Evolutionary conservation across 164 flowering plant species (phyloP).

Genomic region (Magnolia sinica): DNA sequence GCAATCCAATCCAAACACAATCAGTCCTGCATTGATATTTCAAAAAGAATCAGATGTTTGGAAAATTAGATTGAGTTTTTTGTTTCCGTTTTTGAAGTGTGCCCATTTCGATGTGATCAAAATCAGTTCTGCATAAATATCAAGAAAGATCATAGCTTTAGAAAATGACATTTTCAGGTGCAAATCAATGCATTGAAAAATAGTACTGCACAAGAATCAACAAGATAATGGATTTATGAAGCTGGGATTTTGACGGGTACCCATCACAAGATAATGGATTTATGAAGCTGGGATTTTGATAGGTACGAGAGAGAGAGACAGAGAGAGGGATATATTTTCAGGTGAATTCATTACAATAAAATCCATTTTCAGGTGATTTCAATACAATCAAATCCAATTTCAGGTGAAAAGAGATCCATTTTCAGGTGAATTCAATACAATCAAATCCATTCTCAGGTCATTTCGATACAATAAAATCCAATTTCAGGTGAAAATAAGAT

Average conservation of each 20-base stretch:
- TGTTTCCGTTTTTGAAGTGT: no score
- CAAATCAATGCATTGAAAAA: background rate
- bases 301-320: background rate
- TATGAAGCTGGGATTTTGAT: background rate
- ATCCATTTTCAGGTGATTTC: background rate
- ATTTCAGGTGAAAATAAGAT: background rate
- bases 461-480: background rate
- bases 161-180: constrained; percentile 38
- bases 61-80: no score
- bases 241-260: background rate
- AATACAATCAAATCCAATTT: background rate
- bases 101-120: no score
- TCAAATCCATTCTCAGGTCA: background rate
- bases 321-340: background rate
- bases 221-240: background rate
- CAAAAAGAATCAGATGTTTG: background rate
- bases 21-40: constrained; percentile 7
- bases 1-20: constrained; percentile 5
- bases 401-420: background rate
- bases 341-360: background rate
- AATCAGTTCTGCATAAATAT: no score
- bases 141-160: no score
- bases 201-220: background rate
- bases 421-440: background rate
- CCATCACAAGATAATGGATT: background rate